phyloP scores from a whole-genome alignment of 352 stramenopile species.

The Phytopythium oedochilum region DNA sequence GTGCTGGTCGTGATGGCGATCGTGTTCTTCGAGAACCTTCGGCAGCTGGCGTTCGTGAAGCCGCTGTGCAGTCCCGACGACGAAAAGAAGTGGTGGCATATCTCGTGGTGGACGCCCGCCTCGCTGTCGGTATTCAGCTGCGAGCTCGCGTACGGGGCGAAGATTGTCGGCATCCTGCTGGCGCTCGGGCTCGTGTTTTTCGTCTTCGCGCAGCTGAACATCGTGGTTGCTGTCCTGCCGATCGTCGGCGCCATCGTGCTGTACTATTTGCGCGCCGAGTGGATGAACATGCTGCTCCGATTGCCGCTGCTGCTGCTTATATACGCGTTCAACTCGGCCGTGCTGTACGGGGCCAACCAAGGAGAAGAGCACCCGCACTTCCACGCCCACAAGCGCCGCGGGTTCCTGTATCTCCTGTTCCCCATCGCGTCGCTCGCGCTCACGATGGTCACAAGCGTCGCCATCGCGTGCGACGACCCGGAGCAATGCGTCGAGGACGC shows the following conservation, averaged over 20 bases:
- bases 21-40: constrained; percentile 73
- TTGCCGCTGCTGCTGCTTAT: constrained; percentile 62
- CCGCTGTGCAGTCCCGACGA: constrained; percentile 45
- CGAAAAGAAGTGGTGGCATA: constrained; percentile 40
- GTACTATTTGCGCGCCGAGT: constrained; percentile 67
- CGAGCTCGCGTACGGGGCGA: constrained; percentile 63
- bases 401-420: constrained; percentile 60
- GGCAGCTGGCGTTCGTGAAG: constrained; percentile 53
- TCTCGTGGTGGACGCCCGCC: constrained; percentile 49
- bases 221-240: constrained; percentile 50
- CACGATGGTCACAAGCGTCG: constrained; percentile 54
- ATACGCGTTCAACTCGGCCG: constrained; percentile 64
- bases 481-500: constrained; percentile 47
- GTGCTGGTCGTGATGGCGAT: constrained; percentile 69
- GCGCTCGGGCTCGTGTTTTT: constrained; percentile 40
- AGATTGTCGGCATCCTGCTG: constrained; percentile 49
- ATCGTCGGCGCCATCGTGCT: constrained; percentile 36
- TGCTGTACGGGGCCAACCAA: constrained; percentile 51
- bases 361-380: constrained; percentile 15
- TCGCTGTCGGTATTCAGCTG: constrained; percentile 63
- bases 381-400: constrained; percentile 23
- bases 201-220: constrained; percentile 56
- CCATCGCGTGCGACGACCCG: constrained; percentile 69
- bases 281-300: constrained; percentile 79
- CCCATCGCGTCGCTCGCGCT: constrained; percentile 54